phyloP scores from a whole-genome alignment of 129 eudicot genomes.

The Kitagawia praeruptora region DNA sequence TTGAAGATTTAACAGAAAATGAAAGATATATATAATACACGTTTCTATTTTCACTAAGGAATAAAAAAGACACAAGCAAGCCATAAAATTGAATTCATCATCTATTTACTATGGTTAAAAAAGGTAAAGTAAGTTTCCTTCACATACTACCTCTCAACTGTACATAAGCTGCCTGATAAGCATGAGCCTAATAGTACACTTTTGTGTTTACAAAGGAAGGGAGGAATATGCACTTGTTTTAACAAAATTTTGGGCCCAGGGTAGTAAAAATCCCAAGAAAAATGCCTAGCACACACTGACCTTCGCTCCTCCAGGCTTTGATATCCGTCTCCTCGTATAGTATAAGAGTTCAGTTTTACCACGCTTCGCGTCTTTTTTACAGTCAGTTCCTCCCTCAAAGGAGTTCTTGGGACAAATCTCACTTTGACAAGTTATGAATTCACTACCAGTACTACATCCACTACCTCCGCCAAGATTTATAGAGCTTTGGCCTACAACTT shows the following conservation, averaged over 20 bases:
- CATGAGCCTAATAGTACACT: background rate
- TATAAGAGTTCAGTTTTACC: slow-evolving; percentile 24
- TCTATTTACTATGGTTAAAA: background rate
- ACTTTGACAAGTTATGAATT: no score
- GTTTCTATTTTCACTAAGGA: no score
- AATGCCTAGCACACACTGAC: background rate
- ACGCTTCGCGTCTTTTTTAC: background rate
- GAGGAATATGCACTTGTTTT: background rate
- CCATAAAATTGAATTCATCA: background rate
- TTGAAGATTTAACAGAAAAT: no score
- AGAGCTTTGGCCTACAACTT: slow-evolving; percentile 31
- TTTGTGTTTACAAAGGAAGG: background rate
- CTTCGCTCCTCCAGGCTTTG: slow-evolving; percentile 9
- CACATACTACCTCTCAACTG: background rate
- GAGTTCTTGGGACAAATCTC: no score
- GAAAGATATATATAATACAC: no score
- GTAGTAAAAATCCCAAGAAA: background rate
- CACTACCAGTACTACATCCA: no score
- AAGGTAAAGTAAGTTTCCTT: background rate
- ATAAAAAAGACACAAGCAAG: background rate
- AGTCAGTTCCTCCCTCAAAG: no score
- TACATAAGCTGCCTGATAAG: background rate
- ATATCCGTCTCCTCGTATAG: slow-evolving; percentile 35
- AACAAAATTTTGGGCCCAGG: background rate
- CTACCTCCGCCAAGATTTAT: slow-evolving; percentile 16